Conservation (phyloP, 169 alveolate species). For the Theileria equi region DNA sequence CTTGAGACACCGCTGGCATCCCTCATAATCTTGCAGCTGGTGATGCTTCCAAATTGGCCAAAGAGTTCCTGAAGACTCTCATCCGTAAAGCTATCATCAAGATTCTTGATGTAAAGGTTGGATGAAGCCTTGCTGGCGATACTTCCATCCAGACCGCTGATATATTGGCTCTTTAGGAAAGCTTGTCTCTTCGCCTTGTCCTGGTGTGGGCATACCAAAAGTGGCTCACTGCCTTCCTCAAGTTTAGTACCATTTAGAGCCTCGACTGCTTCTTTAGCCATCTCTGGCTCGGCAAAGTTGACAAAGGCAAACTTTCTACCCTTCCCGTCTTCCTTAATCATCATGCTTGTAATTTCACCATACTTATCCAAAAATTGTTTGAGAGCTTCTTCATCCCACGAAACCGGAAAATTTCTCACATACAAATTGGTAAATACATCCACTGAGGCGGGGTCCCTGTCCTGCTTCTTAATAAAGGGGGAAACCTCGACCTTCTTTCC, state of each 20-base stretch:
- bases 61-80: slow-evolving; percentile 82
- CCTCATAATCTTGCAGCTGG: slow-evolving; percentile 89
- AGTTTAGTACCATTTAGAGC: slow-evolving; percentile 80
- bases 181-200: slow-evolving; percentile 86
- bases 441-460: slow-evolving; percentile 66
- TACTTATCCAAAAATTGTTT: slow-evolving; percentile 74
- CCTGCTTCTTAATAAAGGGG: slow-evolving; percentile 82
- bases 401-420: slow-evolving; percentile 88
- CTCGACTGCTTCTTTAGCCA: slow-evolving; percentile 87
- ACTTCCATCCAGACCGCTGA: slow-evolving; percentile 66
- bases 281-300: slow-evolving; percentile 80
- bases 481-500: slow-evolving; percentile 88
- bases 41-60: slow-evolving; percentile 87
- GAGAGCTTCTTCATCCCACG: slow-evolving; percentile 80
- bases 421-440: slow-evolving; percentile 84
- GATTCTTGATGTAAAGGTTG: slow-evolving; percentile 88
- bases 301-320: slow-evolving; percentile 87
- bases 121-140: slow-evolving; percentile 81
- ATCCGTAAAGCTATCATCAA: slow-evolving; percentile 87
- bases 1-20: slow-evolving; percentile 90
- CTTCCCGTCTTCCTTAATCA: slow-evolving; percentile 79
- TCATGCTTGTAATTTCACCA: slow-evolving; percentile 88
- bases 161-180: slow-evolving; percentile 81
- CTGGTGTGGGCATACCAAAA: slow-evolving; percentile 88
- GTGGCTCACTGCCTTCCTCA: slow-evolving; percentile 64